These are phyloP conservation scores for Pseudomicrostroma phylloplanum DNA, from an alignment of 1,284 basidiomycete genomes.

Conservation along the genomic window DNA sequence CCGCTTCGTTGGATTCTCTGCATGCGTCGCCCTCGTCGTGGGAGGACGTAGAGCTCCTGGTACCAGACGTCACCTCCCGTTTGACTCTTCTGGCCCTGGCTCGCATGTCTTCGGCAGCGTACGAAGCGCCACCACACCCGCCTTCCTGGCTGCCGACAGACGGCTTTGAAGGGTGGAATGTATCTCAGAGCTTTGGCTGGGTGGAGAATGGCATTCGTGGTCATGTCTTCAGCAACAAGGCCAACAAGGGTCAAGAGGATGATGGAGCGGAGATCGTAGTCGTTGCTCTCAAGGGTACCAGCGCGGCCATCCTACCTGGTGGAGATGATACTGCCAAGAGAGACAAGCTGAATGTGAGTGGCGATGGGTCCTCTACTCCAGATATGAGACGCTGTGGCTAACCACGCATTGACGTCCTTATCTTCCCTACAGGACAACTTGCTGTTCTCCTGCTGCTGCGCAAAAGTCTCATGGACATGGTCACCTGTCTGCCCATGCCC, in stretches of 20 bases:
- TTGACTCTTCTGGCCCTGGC: conserved; percentile 74
- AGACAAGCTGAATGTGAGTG: conserved; percentile 72
- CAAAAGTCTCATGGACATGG: conserved; percentile 89
- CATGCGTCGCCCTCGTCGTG: conserved; percentile 38
- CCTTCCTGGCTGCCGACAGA: conserved; percentile 21
- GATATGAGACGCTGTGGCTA: neutral
- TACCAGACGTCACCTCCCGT: conserved; percentile 65
- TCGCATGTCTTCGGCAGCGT: conserved; percentile 92
- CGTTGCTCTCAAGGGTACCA: conserved; percentile 89
- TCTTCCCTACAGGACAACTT: conserved; percentile 64
- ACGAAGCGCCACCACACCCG: conserved; percentile 51
- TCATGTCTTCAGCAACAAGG: conserved; percentile 60
- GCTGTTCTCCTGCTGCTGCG: conserved; percentile 98
- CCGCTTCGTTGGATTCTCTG: neutral
- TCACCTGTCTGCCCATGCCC: conserved; percentile 82
- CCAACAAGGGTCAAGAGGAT: neutral
- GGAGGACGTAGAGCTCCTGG: conserved; percentile 55
- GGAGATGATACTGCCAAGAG: conserved; percentile 80
- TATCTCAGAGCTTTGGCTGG: conserved; percentile 67
- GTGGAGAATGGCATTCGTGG: conserved; percentile 83
- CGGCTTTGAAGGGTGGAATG: conserved; percentile 37
- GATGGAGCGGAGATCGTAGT: conserved; percentile 71
- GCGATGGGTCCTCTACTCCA: neutral
- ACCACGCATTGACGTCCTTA: neutral
- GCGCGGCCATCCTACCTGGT: conserved; percentile 68